Base-by-base conservation (phyloP, 83 land plant genomes). In the Diphasiastrum complanatum region DNA sequence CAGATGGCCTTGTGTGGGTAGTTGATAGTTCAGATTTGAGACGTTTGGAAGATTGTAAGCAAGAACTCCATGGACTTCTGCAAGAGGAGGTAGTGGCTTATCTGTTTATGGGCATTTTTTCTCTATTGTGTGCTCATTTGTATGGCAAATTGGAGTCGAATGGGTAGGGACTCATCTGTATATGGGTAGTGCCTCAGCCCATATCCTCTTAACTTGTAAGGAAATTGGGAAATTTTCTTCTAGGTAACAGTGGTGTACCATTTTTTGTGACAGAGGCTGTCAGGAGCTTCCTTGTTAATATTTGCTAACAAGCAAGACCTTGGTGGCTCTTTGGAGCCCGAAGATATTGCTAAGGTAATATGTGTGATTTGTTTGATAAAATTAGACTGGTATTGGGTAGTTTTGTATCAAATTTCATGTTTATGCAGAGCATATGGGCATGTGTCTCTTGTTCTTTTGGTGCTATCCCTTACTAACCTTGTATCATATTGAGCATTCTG, bases 1-100 rank as follows among this genome's bases (percentile, higher is more conserved):
- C 98, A 14, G 96, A 89, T 80, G 96, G 98, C 4, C 68, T 89
- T 69, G 87, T 93, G 19, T 93, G 98, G 98, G 98, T 89, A 5
- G 91, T 93, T 45, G 98, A 92, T 67, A 83, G 98, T 76, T 88
- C 92, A 0, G 98, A 93, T 73, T 74, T 85, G 25, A 76, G 98
- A 20, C 70, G 98, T 32, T 58, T 93, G 34, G 83, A 89, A 58
- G 96, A 93, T 64, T 93, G 98, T 79, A 83, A 67, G 59, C 16
- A 69, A 29, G 98, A 93, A 73, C 80, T 93, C 16, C 80, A 89
- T 34, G 85, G 83, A 73, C 91, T 93, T 60, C 69, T 92, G 57
- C 87, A 92, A 70, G 87, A 92, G 67, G 97, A 92, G 95, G 97
- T 87, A 58, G 5, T 22, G 6, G 18, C 29, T 46, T 23, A 47